Percentiles rank a stretch among this genome's conserved stretches.
Evolutionary conservation across 306 rosid genomes (phyloP).

Genomic region (Oemleria cerasiformis): DNA sequence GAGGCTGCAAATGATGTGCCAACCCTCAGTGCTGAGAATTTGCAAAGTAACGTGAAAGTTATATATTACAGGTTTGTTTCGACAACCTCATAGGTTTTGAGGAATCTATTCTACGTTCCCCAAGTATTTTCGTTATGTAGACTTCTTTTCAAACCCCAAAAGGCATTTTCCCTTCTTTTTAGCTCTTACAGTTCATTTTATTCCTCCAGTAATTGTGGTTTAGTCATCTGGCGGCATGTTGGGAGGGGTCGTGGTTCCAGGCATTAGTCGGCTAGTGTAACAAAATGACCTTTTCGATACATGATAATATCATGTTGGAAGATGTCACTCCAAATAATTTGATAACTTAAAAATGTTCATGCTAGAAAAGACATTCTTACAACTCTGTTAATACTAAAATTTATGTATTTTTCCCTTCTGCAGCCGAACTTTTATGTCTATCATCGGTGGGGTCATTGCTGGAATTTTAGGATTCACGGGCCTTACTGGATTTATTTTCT

Average conservation of each 20-base stretch:
- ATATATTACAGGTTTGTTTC: slow-evolving; percentile 82
- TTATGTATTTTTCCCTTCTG: slow-evolving; percentile 21
- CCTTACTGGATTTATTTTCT: slow-evolving; percentile 73
- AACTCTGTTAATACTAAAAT: not conserved
- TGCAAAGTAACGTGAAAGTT: slow-evolving; percentile 83
- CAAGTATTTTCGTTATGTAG: not conserved
- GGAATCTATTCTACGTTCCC: not conserved
- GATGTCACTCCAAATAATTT: not conserved
- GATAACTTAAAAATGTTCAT: not conserved
- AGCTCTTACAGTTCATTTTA: not conserved
- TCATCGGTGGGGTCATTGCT: slow-evolving; percentile 91
- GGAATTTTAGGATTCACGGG: slow-evolving; percentile 89
- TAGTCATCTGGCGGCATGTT: no score
- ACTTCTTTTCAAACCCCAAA: not conserved
- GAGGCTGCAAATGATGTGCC: slow-evolving; percentile 53
- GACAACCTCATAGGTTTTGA: not conserved
- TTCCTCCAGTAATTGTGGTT: not conserved
- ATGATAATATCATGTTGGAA: not conserved
- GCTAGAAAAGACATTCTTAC: not conserved
- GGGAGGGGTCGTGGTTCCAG: not conserved
- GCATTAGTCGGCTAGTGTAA: not conserved
- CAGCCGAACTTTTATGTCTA: slow-evolving; percentile 97
- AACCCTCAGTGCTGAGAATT: slow-evolving; percentile 77
- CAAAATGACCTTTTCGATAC: no score
- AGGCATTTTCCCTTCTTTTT: not conserved